A percentile compares a stretch with the other conserved stretches of the same genome.
Conservation (phyloP, 1,284 basidiomycete genomes). For the Heliocybe sulcata region DNA sequence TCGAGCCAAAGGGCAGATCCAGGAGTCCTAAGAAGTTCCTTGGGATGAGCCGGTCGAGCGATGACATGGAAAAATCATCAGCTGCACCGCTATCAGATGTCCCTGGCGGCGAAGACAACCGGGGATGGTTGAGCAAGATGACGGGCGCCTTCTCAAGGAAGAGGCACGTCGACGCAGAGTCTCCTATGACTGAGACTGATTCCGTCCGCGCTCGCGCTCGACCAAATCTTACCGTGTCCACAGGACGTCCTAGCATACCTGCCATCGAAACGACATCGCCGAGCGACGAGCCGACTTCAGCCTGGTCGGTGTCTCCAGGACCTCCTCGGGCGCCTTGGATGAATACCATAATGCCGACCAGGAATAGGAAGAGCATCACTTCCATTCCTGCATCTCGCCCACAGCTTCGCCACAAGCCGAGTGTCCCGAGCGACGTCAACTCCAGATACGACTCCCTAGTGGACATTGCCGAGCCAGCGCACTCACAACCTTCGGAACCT, state of each 20-base stretch:
- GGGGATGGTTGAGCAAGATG: conserved; percentile 14
- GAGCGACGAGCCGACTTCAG: conserved; percentile 20
- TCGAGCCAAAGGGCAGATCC: conserved; percentile 8
- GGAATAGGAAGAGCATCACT: conserved; percentile 17
- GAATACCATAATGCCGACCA: conserved; percentile 19
- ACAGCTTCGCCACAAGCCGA: conserved; percentile 22
- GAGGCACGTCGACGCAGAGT: conserved; percentile 2
- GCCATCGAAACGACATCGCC: conserved; percentile 22
- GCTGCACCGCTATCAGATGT: not conserved
- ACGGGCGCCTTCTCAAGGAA: conserved; percentile 22
- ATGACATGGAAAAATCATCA: conserved; percentile 19
- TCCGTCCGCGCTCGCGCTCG: conserved; percentile 16
- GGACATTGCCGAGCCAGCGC: conserved; percentile 9
- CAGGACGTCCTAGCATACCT: conserved; percentile 26
- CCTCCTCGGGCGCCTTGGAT: conserved; percentile 29
- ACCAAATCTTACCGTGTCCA: conserved; percentile 37
- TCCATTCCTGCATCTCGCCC: conserved; percentile 12
- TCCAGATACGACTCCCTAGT: conserved; percentile 11
- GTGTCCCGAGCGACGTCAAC: conserved; percentile 19
- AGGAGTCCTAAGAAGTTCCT: conserved; percentile 34
- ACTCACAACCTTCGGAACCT: conserved; percentile 14
- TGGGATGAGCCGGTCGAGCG: conserved; percentile 30
- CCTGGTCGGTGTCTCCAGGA: conserved; percentile 34
- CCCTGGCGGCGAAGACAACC: not conserved
- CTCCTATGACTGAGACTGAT: conserved; percentile 7